Evolutionary conservation across 805 yeast genomes (phyloP), one percentile per base, ranked within the genome.

Genomic region (Hanseniaspora taiwanica): DNA sequence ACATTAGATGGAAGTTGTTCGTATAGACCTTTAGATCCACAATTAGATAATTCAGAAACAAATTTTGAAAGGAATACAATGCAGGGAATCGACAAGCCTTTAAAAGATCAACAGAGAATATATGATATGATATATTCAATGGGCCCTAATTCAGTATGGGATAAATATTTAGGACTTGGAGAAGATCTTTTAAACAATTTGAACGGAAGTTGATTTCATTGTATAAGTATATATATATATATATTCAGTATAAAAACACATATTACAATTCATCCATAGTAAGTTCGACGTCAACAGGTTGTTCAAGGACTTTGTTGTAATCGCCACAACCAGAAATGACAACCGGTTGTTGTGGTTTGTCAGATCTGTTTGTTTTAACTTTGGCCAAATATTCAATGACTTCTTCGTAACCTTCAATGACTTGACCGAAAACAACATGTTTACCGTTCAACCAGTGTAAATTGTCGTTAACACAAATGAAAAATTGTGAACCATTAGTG

Each of bases 361-460:
- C 91, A 48, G 81, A 76, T 51, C 69, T 64, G 44, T 66, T 63
- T 19, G 93, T 85, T 63, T 76, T 74, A 46, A 81, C 76, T 37
- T 60, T 60, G 64, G 86, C 95, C 55, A 91, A 76, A 60, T 73
- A 69, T 48, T 69, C 63, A 42, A 89, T 83, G 38, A 85, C 74
- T 9, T 29, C 33, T 48, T 89, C 95, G 67, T 76, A 69, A 37
- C 97, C 97, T 42, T 80, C 86, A 14, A 85, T 43, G 42, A 91
- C 96, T 65, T 85, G 84, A 49, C 98, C 98, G 55, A 91, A 91
- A 33, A 91, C 98, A 56, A 91, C 98, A 63, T 91, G 98, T 52
- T 68, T 76, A 48, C 93, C 91, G 56, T 91, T 85, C 56, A 91
- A 74, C 97, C 98, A 91, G 38, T 79, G 66, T 42, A 96, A 84